phyloP scores from a whole-genome alignment of 805 yeast species.

The Hanseniaspora taiwanica region DNA sequence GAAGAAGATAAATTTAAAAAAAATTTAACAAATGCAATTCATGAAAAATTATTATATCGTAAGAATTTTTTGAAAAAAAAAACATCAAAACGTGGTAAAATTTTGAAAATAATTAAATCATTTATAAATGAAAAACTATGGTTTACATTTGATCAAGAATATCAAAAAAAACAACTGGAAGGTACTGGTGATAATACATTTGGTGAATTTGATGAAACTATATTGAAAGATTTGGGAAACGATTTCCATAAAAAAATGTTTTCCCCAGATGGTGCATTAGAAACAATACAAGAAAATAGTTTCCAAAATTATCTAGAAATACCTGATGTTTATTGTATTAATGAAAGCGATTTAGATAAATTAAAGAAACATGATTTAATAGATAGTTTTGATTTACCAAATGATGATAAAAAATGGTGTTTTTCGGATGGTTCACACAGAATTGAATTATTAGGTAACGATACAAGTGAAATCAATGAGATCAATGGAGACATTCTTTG shows the following conservation, averaged over 20 bases:
- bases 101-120: neutral
- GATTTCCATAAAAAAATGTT: neutral
- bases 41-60: slow-evolving; percentile 25
- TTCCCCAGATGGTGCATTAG: neutral
- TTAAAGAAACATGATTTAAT: slow-evolving; percentile 12
- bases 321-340: slow-evolving; percentile 18
- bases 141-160: neutral
- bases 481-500: slow-evolving; percentile 14
- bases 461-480: slow-evolving; percentile 1
- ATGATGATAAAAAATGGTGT: slow-evolving; percentile 20
- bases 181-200: slow-evolving; percentile 1
- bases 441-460: neutral
- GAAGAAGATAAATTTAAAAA: slow-evolving; percentile 41
- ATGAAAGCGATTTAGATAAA: slow-evolving; percentile 14
- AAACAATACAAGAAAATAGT: neutral
- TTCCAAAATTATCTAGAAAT: slow-evolving; percentile 16
- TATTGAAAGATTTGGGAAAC: slow-evolving; percentile 2
- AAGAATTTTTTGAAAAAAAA: slow-evolving; percentile 14
- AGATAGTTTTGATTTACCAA: slow-evolving; percentile 7
- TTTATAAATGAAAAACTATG: neutral
- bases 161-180: neutral
- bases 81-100: neutral
- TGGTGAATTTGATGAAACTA: slow-evolving; percentile 1
- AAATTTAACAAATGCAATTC: slow-evolving; percentile 29
- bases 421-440: neutral